These are phyloP conservation scores for Macadamia integrifolia DNA, from an alignment of 164 flowering plant species.

Conservation along the genomic window DNA sequence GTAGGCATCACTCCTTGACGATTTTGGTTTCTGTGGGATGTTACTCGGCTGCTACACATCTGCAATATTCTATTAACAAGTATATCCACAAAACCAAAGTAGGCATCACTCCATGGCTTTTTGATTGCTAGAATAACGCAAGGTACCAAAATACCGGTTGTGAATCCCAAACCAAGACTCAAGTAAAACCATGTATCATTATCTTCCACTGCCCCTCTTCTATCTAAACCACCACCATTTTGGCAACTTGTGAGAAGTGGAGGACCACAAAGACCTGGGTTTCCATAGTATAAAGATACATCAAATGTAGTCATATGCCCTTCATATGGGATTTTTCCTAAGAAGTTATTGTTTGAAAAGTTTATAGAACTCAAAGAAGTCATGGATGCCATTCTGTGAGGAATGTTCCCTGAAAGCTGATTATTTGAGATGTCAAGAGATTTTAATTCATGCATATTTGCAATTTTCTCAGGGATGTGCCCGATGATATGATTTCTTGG, in stretches of 20 bases:
- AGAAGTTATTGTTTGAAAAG: slow-evolving; percentile 39
- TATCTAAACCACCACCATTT: not conserved
- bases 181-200: slow-evolving; percentile 30
- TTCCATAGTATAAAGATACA: slow-evolving; percentile 24
- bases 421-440: slow-evolving; percentile 50
- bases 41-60: not conserved
- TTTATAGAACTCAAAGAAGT: slow-evolving; percentile 27
- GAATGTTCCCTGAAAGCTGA: slow-evolving; percentile 38
- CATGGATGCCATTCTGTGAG: slow-evolving; percentile 28
- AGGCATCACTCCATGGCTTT: slow-evolving; percentile 33
- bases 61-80: not conserved
- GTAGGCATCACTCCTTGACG: too few species aligned
- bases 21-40: too few species aligned
- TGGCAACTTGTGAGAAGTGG: slow-evolving; percentile 22
- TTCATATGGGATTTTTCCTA: slow-evolving; percentile 30
- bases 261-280: slow-evolving; percentile 37
- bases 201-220: not conserved
- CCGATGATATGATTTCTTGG: slow-evolving; percentile 35
- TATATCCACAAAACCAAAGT: slow-evolving; percentile 20
- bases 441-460: slow-evolving; percentile 18
- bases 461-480: slow-evolving; percentile 30
- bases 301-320: slow-evolving; percentile 32
- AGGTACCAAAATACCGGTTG: slow-evolving; percentile 26
- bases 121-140: slow-evolving; percentile 13
- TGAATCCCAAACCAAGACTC: slow-evolving; percentile 41